These are phyloP conservation scores for Fraxinus platypoda DNA, from an alignment of 305 asterid genomes.

Conservation along the genomic window DNA sequence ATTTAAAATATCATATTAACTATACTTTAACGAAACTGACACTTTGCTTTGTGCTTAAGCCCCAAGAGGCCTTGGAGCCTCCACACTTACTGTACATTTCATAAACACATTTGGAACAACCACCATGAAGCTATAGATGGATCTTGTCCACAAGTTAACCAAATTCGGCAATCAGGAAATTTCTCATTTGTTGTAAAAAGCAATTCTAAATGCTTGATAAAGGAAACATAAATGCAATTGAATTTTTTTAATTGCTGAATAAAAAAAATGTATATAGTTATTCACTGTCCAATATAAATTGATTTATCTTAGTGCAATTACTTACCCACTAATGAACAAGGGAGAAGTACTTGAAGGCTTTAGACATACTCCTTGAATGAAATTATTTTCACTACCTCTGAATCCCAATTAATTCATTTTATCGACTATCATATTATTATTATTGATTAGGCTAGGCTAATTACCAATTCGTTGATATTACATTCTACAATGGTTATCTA, in stretches of 20 bases:
- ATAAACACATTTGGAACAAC: not conserved
- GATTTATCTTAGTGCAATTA: no score
- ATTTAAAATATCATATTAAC: not conserved
- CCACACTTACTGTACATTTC: not conserved
- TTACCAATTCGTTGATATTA: no score
- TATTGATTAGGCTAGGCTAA: no score
- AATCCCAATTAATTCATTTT: no score
- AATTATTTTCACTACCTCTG: no score
- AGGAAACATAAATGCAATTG: not conserved
- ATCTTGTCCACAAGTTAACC: not conserved
- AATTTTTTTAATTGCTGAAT: not conserved
- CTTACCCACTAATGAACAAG: no score
- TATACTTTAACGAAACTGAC: not conserved
- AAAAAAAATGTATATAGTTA: not conserved
- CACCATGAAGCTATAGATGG: not conserved
- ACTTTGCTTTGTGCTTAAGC: not conserved
- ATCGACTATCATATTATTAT: no score
- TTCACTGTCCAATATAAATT: not conserved
- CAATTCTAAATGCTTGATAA: not conserved
- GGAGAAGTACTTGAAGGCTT: no score
- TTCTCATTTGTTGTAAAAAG: not conserved
- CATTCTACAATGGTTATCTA: no score
- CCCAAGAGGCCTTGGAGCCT: not conserved
- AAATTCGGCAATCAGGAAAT: conserved; percentile 1
- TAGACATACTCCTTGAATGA: no score